phyloP scores from a whole-genome alignment of 306 rosid genomes.

The Inga laurina region DNA sequence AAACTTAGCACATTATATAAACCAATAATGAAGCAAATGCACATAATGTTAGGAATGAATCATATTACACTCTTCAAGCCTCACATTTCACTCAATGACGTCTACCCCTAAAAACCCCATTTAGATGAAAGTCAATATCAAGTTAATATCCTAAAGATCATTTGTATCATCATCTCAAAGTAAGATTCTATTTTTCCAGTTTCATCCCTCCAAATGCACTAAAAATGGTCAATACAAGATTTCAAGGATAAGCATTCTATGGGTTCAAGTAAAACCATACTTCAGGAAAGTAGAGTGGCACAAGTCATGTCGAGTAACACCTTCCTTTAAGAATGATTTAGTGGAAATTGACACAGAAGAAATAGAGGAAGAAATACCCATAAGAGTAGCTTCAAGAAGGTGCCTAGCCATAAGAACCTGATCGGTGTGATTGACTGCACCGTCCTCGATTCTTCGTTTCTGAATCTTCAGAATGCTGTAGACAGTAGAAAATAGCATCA shows the following conservation, averaged over 20 bases:
- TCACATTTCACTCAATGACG: conserved; percentile 3
- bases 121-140: not conserved
- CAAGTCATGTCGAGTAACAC: not conserved
- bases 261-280: not conserved
- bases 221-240: not conserved
- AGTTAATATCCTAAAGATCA: not conserved
- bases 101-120: not conserved
- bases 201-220: not conserved
- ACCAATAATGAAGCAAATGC: conserved; percentile 17
- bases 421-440: conserved; percentile 69
- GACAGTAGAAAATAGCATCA: conserved; percentile 56
- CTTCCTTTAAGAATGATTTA: not conserved
- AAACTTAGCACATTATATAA: not conserved
- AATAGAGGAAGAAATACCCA: conserved; percentile 57
- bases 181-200: not conserved
- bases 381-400: conserved; percentile 85
- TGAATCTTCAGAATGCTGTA: conserved; percentile 62
- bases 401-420: conserved; percentile 90
- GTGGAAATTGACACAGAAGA: not conserved
- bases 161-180: not conserved
- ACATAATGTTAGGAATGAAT: not conserved
- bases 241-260: not conserved
- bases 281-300: not conserved
- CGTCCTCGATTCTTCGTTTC: conserved; percentile 65
- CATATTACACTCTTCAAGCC: conserved; percentile 5